These are phyloP conservation scores for Paraphysoderma sedebokerense DNA, from an alignment of 371 early-diverging fungal genomes.

Conservation along the genomic window DNA sequence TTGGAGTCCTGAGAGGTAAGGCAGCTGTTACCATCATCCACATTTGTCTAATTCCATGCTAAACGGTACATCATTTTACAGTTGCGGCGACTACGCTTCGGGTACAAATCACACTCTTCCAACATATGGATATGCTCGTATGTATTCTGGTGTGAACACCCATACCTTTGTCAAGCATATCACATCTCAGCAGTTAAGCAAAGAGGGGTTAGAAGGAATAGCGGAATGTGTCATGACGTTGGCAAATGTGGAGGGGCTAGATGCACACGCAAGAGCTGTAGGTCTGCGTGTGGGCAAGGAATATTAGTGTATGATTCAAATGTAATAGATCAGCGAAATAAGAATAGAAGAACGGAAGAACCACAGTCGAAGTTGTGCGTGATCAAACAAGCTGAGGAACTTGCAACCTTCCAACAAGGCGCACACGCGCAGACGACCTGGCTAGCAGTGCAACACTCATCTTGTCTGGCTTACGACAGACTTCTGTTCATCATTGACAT, in stretches of 20 bases:
- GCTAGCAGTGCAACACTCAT: too few species aligned
- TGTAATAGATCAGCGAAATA: too few species aligned
- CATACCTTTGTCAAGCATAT: slow-evolving; percentile 88
- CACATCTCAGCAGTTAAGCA: slow-evolving; percentile 77
- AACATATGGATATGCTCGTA: slow-evolving; percentile 90
- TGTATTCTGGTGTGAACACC: slow-evolving; percentile 95
- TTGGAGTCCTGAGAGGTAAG: slow-evolving; percentile 81
- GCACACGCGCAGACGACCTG: too few species aligned
- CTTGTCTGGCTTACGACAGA: too few species aligned
- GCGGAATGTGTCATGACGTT: slow-evolving; percentile 80
- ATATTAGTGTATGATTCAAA: too few species aligned
- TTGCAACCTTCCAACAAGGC: too few species aligned
- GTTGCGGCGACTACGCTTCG: slow-evolving; percentile 96
- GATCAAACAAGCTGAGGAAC: too few species aligned
- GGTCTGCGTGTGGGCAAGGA: slow-evolving; percentile 52
- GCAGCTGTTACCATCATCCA: neutral
- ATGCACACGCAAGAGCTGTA: slow-evolving; percentile 92
- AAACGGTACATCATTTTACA: slow-evolving; percentile 10
- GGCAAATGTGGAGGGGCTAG: slow-evolving; percentile 86
- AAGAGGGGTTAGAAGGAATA: slow-evolving; percentile 65
- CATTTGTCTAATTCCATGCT: too few species aligned
- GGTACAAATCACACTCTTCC: slow-evolving; percentile 99
- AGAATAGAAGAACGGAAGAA: too few species aligned
- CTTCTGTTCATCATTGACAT: too few species aligned
- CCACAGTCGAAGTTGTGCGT: too few species aligned